Conservation (phyloP, 2,329 filamentous ascomycete species). For the Rhynchosporium secalis region DNA sequence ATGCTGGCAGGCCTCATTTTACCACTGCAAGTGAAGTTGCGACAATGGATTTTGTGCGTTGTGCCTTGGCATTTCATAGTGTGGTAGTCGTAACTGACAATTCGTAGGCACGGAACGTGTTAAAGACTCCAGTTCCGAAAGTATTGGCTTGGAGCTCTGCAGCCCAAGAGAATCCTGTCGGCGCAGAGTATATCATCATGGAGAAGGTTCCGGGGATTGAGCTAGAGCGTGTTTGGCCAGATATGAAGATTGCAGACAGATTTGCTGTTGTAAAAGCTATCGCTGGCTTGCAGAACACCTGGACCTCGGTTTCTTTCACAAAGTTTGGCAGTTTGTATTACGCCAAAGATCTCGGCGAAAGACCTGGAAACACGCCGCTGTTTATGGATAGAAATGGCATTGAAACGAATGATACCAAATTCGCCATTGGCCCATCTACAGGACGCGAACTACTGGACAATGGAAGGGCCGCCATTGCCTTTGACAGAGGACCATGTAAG, state of each 20-base stretch:
- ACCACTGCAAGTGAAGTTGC: slow-evolving; percentile 11
- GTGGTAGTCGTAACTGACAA: not conserved
- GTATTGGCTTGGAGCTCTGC: slow-evolving; percentile 3
- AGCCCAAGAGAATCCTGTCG: slow-evolving; percentile 6
- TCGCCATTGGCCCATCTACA: slow-evolving; percentile 6
- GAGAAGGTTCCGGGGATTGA: slow-evolving; percentile 10
- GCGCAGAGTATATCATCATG: slow-evolving; percentile 11
- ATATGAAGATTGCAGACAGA: slow-evolving; percentile 4
- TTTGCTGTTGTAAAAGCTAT: slow-evolving; percentile 8
- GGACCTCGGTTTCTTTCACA: slow-evolving; percentile 1
- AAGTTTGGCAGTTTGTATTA: slow-evolving; percentile 5
- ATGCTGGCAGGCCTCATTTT: slow-evolving; percentile 11
- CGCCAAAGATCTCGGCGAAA: not conserved
- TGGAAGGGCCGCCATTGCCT: not conserved
- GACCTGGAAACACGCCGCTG: not conserved
- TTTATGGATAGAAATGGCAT: not conserved
- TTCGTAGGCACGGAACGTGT: not conserved
- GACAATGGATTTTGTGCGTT: slow-evolving; percentile 9
- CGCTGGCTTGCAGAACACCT: slow-evolving; percentile 6
- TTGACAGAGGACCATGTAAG: slow-evolving; percentile 12
- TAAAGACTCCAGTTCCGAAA: slow-evolving; percentile 3
- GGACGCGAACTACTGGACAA: slow-evolving; percentile 2
- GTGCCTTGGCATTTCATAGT: not conserved
- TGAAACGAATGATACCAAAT: not conserved
- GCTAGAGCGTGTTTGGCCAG: slow-evolving; percentile 1